Evolutionary conservation across 1,284 basidiomycete genomes (phyloP).

Genomic region (Cerioporus squamosus): DNA sequence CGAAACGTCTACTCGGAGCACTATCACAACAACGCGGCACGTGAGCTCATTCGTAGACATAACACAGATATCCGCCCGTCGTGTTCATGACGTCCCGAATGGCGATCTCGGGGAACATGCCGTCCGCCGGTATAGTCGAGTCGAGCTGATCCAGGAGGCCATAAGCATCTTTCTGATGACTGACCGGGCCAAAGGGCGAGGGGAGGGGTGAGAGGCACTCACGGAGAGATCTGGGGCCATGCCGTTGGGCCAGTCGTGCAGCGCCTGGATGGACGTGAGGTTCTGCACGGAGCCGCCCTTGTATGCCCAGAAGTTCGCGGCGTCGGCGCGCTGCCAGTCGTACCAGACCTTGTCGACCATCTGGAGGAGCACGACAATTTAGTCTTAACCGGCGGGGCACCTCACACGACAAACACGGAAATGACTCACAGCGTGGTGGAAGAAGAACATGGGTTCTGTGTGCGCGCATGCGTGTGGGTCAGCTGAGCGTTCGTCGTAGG

Average conservation of each 20-base stretch:
- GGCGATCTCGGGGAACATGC: conserved; percentile 34
- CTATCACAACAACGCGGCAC: background rate
- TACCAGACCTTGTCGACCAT: conserved; percentile 47
- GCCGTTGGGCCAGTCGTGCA: conserved; percentile 37
- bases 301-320: conserved; percentile 33
- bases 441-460: conserved; percentile 42
- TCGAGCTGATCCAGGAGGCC: conserved; percentile 26
- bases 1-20: too few species aligned
- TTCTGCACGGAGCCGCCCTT: conserved; percentile 37
- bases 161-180: background rate
- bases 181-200: too few species aligned
- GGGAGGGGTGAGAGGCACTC: background rate
- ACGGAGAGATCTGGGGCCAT: conserved; percentile 37
- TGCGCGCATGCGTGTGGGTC: background rate
- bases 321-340: conserved; percentile 40
- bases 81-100: conserved; percentile 39
- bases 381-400: too few species aligned
- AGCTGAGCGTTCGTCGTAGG: background rate
- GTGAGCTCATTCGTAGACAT: conserved; percentile 37
- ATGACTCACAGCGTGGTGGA: conserved; percentile 41
- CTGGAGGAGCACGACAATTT: conserved; percentile 20
- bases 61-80: conserved; percentile 39
- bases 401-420: background rate
- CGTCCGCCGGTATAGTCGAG: conserved; percentile 36
- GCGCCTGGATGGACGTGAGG: conserved; percentile 29